phyloP scores from a whole-genome alignment of 202 grass and related monocot genomes.

The Elaeis oleifera region DNA sequence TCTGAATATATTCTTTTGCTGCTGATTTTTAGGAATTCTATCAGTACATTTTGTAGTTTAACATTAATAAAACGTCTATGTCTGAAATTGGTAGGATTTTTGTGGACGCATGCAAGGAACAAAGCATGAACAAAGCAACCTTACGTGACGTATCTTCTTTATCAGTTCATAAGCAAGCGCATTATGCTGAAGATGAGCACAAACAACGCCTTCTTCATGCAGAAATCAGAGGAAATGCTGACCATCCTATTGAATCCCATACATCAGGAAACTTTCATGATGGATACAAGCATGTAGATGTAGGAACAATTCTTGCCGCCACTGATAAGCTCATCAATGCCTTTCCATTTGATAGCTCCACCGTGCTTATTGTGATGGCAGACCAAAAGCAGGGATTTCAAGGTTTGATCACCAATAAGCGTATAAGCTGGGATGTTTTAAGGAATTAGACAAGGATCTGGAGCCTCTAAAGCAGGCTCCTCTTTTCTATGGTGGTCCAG shows the following conservation, averaged over 20 bases:
- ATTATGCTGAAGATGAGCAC: constrained; percentile 5
- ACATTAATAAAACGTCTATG: not conserved
- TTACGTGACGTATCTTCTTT: constrained; percentile 25
- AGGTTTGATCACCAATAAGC: constrained; percentile 83
- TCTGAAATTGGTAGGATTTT: constrained; percentile 43
- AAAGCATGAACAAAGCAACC: constrained; percentile 5
- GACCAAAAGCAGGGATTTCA: constrained; percentile 54
- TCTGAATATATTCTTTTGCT: too few relatives aligned
- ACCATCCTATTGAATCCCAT: constrained; percentile 17
- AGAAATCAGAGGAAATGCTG: constrained; percentile 14
- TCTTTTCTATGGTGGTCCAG: constrained; percentile 79
- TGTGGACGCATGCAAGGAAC: constrained; percentile 40
- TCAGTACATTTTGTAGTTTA: too few relatives aligned
- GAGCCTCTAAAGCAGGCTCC: constrained; percentile 48
- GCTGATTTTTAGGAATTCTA: too few relatives aligned
- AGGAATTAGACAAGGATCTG: constrained; percentile 49
- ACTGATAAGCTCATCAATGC: constrained; percentile 42
- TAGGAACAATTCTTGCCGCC: constrained; percentile 58
- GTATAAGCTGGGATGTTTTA: constrained; percentile 62
- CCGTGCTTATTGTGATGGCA: constrained; percentile 52
- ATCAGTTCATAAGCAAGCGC: constrained; percentile 25
- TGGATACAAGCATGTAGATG: constrained; percentile 19
- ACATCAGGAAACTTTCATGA: constrained; percentile 23
- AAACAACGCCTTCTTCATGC: not conserved
- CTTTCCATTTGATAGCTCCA: constrained; percentile 61